phyloP scores from a whole-genome alignment of 768 basidiomycete species.

The Lactifluus subvellereus region DNA sequence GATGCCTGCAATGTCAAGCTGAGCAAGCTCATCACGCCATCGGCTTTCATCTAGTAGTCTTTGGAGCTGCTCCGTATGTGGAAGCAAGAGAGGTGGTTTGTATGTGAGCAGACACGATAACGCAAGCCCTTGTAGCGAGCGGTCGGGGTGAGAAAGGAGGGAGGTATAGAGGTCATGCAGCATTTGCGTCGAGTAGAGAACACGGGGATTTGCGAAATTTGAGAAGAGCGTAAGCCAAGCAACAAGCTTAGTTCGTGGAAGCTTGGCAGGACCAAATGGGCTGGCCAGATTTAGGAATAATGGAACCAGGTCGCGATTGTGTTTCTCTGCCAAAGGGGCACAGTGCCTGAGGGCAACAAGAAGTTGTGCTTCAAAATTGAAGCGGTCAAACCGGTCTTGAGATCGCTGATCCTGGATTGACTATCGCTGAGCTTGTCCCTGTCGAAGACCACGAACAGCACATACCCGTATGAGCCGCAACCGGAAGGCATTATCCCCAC shows the following conservation, averaged over 20 bases:
- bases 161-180: slow-evolving; percentile 61
- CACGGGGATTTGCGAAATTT: slow-evolving; percentile 92
- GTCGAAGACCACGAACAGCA: not conserved
- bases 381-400: slow-evolving; percentile 59
- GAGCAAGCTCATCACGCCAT: slow-evolving; percentile 83
- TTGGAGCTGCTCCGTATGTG: slow-evolving; percentile 59
- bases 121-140: slow-evolving; percentile 64
- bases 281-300: slow-evolving; percentile 58
- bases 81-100: slow-evolving; percentile 52
- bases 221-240: slow-evolving; percentile 82
- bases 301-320: slow-evolving; percentile 83
- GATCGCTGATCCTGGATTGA: slow-evolving; percentile 35
- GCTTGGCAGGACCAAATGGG: slow-evolving; percentile 35
- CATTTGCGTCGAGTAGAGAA: slow-evolving; percentile 60
- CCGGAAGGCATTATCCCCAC: slow-evolving; percentile 31
- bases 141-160: slow-evolving; percentile 84
- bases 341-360: slow-evolving; percentile 64
- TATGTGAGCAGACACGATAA: slow-evolving; percentile 79
- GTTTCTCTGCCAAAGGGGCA: slow-evolving; percentile 71
- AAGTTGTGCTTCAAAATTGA: slow-evolving; percentile 77
- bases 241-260: slow-evolving; percentile 57
- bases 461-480: slow-evolving; percentile 35
- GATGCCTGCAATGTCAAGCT: slow-evolving; percentile 58
- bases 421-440: not conserved
- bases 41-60: slow-evolving; percentile 75